These are phyloP conservation scores for Moesziomyces aphidis DNA, from an alignment of 1,284 basidiomycete species.

Conservation along the genomic window DNA sequence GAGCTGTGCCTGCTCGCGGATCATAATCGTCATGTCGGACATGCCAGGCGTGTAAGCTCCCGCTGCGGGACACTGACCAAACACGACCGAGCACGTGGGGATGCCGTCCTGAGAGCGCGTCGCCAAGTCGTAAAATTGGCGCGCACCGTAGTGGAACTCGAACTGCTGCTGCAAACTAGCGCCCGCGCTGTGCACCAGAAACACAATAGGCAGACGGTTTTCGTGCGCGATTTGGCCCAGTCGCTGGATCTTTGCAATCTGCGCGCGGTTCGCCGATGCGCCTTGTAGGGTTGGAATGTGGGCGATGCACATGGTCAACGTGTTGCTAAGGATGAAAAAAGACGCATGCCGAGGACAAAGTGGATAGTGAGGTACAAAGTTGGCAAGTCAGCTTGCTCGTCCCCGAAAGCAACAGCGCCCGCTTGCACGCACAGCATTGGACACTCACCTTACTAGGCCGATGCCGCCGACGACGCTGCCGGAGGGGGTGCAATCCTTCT, in stretches of 20 bases:
- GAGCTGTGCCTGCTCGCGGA: constrained; percentile 4
- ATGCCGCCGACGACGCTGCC: constrained; percentile 6
- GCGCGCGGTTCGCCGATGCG: constrained; percentile 4
- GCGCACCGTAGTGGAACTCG: constrained; percentile 6
- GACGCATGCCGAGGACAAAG: background rate
- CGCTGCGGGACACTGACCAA: constrained; percentile 7
- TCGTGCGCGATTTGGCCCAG: constrained; percentile 6
- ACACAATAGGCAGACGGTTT: constrained; percentile 3
- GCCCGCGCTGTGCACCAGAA: constrained; percentile 4
- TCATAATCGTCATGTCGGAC: constrained; percentile 10
- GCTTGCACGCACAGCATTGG: too few relatives aligned
- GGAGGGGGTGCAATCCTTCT: constrained; percentile 3
- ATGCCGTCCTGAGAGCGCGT: constrained; percentile 5
- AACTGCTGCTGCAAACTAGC: constrained; percentile 5
- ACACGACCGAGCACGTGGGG: constrained; percentile 3
- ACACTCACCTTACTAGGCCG: constrained; percentile 3
- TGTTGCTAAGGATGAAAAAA: background rate
- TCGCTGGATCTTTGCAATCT: constrained; percentile 6
- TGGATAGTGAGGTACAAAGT: too few relatives aligned
- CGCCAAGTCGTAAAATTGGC: constrained; percentile 3
- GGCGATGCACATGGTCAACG: constrained; percentile 6
- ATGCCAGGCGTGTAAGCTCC: constrained; percentile 4
- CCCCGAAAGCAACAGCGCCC: too few relatives aligned
- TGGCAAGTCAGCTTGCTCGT: too few relatives aligned
- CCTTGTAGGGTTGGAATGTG: constrained; percentile 8